Base-by-base conservation (phyloP, 2,329 filamentous ascomycete species). In the Fusarium pseudocircinatum region DNA sequence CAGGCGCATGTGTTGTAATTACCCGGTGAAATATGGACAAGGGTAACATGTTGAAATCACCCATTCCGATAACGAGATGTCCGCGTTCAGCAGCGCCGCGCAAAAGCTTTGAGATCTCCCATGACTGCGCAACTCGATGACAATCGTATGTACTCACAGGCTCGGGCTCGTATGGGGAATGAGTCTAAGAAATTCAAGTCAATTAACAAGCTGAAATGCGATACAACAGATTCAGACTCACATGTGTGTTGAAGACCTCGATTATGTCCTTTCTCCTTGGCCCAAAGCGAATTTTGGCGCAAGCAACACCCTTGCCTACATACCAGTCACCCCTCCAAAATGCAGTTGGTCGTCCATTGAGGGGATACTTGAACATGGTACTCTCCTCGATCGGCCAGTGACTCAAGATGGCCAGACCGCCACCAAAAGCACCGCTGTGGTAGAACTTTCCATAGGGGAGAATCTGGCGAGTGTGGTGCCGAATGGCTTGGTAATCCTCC, bases 21-120 rank as follows among this genome's bases (percentile, higher is more conserved):
- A 98, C 87, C 60, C 91, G 89, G 83, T 98, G 94, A 37, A 93
- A 92, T 70, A 97, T 89, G 32, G 94, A 97, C 44, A 92, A 83
- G 2, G 96, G 96, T n/a, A 94, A 86, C 93, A 97, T 97, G 84
- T 98, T 98, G 85, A 98, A 98, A 84, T 98, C 96, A 32, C 96
- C 96, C 60, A 97, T 85, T 11, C 92, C 95, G 47, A 98, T 85
- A 58, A 95, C 95, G 36, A 98, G 86, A 80, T 96, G 93, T 12
- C 95, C 94, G 20, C 92, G 87, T 75, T 95, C 93, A 3, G 91
- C 89, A 49, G 96, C 95, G 65, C 90, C 93, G 54, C 94, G 91
- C 84, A 98, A 92, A 49, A 97, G 87, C 82, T 97, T 97, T 60
- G 95, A 89, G 65, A 98, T 93, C 81, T 98, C 93, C 96, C 96